Percentiles rank a stretch among this genome's conserved stretches.
These are phyloP conservation scores for Lentinula guzmanii DNA, from an alignment of 768 basidiomycete genomes.

Conservation along the genomic window DNA sequence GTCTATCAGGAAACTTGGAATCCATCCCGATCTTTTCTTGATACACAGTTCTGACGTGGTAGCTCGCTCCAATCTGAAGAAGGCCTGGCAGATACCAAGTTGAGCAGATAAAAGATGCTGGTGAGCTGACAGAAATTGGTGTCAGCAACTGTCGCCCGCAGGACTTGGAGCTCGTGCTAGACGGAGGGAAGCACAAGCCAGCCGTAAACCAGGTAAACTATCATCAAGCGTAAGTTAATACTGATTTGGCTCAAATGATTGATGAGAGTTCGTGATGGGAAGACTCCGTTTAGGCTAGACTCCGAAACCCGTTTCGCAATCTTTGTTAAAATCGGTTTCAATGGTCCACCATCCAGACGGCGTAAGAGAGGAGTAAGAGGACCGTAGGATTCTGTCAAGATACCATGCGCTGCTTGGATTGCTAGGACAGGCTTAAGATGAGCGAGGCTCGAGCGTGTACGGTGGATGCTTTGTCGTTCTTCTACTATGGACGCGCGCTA, in stretches of 20 bases:
- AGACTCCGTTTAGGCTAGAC: background rate
- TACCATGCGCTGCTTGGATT: slow-evolving; percentile 29
- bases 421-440: slow-evolving; percentile 28
- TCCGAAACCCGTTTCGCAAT: slow-evolving; percentile 16
- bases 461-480: slow-evolving; percentile 12
- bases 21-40: slow-evolving; percentile 47
- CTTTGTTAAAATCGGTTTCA: slow-evolving; percentile 29
- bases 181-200: slow-evolving; percentile 41
- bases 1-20: slow-evolving; percentile 40
- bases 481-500: slow-evolving; percentile 26
- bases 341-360: slow-evolving; percentile 13
- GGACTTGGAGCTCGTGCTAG: slow-evolving; percentile 35
- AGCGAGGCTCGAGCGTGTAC: slow-evolving; percentile 16
- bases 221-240: no score
- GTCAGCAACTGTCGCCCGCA: slow-evolving; percentile 47
- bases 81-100: slow-evolving; percentile 46
- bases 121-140: slow-evolving; percentile 37
- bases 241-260: no score
- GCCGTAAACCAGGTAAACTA: slow-evolving; percentile 44
- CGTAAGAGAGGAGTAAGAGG: slow-evolving; percentile 30
- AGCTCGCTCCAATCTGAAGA: slow-evolving; percentile 18
- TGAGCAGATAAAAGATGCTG: slow-evolving; percentile 40
- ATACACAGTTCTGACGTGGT: slow-evolving; percentile 37
- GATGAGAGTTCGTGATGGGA: background rate
- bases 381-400: slow-evolving; percentile 31